Base-by-base conservation (phyloP, 805 yeast genomes). In the Metschnikowia cubensis region DNA sequence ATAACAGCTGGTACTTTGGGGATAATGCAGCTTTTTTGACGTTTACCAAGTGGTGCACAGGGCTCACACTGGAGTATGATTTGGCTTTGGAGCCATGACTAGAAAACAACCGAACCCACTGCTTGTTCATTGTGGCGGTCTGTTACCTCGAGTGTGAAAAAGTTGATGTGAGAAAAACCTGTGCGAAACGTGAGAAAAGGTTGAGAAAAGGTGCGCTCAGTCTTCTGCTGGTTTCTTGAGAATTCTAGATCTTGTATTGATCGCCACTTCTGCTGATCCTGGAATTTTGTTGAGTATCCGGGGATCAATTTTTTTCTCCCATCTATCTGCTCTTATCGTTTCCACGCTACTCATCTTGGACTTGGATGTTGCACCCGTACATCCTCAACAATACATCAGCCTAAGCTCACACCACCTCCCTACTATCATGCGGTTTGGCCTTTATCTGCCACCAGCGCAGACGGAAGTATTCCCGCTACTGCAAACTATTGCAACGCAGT, bases 41-140 rank as follows among this genome's bases (percentile, higher is more conserved):
- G 57, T 81, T 82, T 40, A 92, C 87, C 52, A 81, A 77, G 69
- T 94, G 99, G 67, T 94, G 99, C 14, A 92, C 95, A 1, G 99
- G 98, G 45, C 85, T 81, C 35, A 89, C 91, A 46, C 88, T 79
- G 36, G 95, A 85, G 66, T 73, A 73, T 13, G 75, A 57, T 49
- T 62, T 70, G 42, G 55, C 45, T 79, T 81, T 31, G 82, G 85
- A 45, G 78, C 78, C 65, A 71, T 78, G 50, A 69, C 69, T 35
- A 61, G 69, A 46, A 59, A 71, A 53, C 60, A 54, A 63, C 65
- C 70, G 67, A 53, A 59, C 55, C 50, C 62, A 58, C 54, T 55
- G 61, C 52, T 50, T 63, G 56, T 47, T 50, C 60, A 58, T 57
- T 49, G 50, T 53, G 51, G n/a, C 15, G 44, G 22, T 25, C 18